Base-by-base conservation (phyloP, 345 rosid genomes). In the Aquilaria sinensis region DNA sequence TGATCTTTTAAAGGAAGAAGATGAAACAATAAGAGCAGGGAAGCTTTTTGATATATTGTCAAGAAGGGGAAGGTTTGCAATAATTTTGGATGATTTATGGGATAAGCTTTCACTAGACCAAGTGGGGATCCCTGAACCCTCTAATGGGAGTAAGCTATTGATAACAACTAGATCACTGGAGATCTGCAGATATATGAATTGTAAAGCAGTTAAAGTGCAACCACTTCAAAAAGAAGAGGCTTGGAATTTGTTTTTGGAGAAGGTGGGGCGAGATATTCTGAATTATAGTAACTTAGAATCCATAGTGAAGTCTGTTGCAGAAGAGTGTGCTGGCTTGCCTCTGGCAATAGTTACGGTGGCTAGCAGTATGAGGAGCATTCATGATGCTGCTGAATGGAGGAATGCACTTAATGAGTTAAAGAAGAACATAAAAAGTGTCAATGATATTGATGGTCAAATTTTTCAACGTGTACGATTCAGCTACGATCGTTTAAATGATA, bases 401-500 rank as follows among this genome's bases (percentile, higher is more conserved):
- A 53, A 15, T 5, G 57, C 57, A 15, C 8, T 15, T 15, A 53
- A 16, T 5, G 47, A 57, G 41, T 57, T 57, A 47, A 2, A 4
- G 1, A 5, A 6, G 41, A 10, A 9, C 15, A 8, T 13, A 12
- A 14, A 41, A 13, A 41, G 23, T 41, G 48, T 57, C 4, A 37
- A 34, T n/a, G 8, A 37, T n/a, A n/a, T n/a, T n/a, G n/a, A n/a
- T n/a, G 5, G 2, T 5, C 10, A 37, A 2, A 2, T 33, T 9
- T 37, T 37, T 12, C 9, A 57, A 14, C 11, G 10, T 10, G 5
- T 65, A 2, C 41, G 32, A 3, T 64, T 58, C 4, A 67, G 75
- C 32, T 78, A 52, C 60, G 50, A 34, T 9, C 66, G 31, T 23
- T 69, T 72, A 60, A 59, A n/a, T n/a, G n/a, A 64, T 47, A 10